These are phyloP conservation scores for Pleurotus sapidus DNA, from an alignment of 768 basidiomycete genomes.

Conservation along the genomic window DNA sequence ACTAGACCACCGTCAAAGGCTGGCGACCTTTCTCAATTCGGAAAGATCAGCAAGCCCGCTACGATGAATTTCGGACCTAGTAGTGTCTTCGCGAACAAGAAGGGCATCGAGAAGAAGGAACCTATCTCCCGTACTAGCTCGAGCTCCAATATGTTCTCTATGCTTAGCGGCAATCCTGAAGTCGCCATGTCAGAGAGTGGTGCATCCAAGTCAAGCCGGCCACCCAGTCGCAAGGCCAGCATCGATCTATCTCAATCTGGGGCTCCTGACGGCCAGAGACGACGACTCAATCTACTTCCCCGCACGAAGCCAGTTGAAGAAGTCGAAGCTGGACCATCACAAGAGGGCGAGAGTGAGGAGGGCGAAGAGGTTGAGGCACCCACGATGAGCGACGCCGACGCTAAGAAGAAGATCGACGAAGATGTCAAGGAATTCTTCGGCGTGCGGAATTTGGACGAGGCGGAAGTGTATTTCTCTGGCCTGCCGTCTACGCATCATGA, in stretches of 20 bases:
- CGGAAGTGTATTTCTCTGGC: slow-evolving; percentile 79
- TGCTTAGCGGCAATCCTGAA: slow-evolving; percentile 67
- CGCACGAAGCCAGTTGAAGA: slow-evolving; percentile 67
- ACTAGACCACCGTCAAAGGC: slow-evolving; percentile 73
- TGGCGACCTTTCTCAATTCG: slow-evolving; percentile 84
- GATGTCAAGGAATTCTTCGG: slow-evolving; percentile 86
- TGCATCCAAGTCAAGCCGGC: slow-evolving; percentile 45
- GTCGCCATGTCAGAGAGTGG: slow-evolving; percentile 47
- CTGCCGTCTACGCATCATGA: slow-evolving; percentile 64
- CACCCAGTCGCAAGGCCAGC: slow-evolving; percentile 47
- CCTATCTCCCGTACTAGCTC: slow-evolving; percentile 80
- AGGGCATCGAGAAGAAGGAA: slow-evolving; percentile 61
- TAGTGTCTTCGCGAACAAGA: slow-evolving; percentile 78
- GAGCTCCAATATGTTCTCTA: slow-evolving; percentile 83
- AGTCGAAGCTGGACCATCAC: slow-evolving; percentile 36
- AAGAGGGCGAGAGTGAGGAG: slow-evolving; percentile 46
- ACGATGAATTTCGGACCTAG: slow-evolving; percentile 81
- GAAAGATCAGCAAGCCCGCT: slow-evolving; percentile 71
- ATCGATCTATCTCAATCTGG: slow-evolving; percentile 45
- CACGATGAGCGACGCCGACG: slow-evolving; percentile 65
- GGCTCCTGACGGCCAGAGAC: slow-evolving; percentile 58
- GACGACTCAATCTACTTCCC: slow-evolving; percentile 71
- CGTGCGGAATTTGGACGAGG: slow-evolving; percentile 83
- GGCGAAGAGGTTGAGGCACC: slow-evolving; percentile 35
- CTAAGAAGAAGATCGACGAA: slow-evolving; percentile 73